phyloP scores from a whole-genome alignment of 306 rosid genomes.

The Elaeagnus macrophylla region DNA sequence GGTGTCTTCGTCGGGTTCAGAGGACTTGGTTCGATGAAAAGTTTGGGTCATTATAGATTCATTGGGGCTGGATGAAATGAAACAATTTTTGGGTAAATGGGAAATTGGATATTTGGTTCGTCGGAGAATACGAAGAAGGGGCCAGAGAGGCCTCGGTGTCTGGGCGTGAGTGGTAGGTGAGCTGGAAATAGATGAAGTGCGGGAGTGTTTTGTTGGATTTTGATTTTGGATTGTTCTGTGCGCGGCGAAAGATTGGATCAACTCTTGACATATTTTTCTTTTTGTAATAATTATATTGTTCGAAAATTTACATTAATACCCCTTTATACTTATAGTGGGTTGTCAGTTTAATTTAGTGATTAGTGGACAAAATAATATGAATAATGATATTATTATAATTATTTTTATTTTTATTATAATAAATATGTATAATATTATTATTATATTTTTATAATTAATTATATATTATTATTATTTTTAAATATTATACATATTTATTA shows the following conservation, averaged over 20 bases:
- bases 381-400: no score
- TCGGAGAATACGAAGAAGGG: conserved; percentile 28
- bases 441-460: no score
- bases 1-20: conserved; percentile 11
- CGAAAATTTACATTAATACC: no score
- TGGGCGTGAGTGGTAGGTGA: neutral
- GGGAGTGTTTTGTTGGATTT: conserved; percentile 3
- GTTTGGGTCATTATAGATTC: conserved; percentile 35
- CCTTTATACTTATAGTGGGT: no score
- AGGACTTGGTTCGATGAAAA: conserved; percentile 2
- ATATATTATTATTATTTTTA: no score
- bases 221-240: neutral
- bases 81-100: neutral
- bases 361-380: no score
- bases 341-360: no score
- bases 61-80: conserved; percentile 1
- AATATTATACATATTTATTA: no score
- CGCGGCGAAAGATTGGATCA: conserved; percentile 24
- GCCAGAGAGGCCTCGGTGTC: neutral
- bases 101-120: neutral
- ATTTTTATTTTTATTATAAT: no score
- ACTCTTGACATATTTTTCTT: conserved; percentile 17
- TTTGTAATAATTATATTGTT: no score
- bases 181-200: conserved; percentile 1
- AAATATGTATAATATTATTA: no score